Base-by-base conservation (phyloP, 257 asterid genomes). In the Jacaranda copaia region DNA sequence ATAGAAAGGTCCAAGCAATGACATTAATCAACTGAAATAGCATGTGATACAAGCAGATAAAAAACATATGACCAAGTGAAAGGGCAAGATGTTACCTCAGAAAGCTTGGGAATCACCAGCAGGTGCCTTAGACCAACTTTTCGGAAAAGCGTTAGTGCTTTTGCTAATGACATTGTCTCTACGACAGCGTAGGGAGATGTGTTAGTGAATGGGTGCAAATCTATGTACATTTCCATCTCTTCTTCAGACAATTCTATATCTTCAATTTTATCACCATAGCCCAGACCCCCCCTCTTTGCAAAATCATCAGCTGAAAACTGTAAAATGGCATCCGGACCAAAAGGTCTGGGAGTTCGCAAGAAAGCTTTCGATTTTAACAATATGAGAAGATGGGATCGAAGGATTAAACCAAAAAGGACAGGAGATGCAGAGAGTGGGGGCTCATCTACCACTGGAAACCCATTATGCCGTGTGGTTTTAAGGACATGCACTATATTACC, bases 41-140 rank as follows among this genome's bases (percentile, higher is more conserved):
- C 58, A 73, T 7, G 71, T n/a, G 5, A 36, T 13, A 11, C 40
- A 59, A 46, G 35, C 51, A 13, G 39, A 56, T 11, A 52, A 52
- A 2, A 14, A 38, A 79, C 18, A 46, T 69, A 10, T 72, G 20
- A 8, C 25, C 14, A 61, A 68, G 67, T 66, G 51, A 52, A 14
- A 74, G 69, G 20, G 12, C 6, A 9, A 58, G 59, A 19, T 62
- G 85, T 84, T 55, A 88, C 95, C 71, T 85, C 88, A 42, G 88
- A 68, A 69, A 57, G n/a, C 83, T 81, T 84, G 69, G 95, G 92
- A 72, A 89, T 85, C 71, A 89, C 92, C 77, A 89, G 81, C 78
- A 89, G 59, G 77, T 89, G 95, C 85, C 95, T 86, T 80, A 89
- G 84, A 56, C 92, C 95, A 70, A 91, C 86, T 76, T 86, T 88